Percentiles rank a stretch among this genome's conserved stretches.
These are phyloP conservation scores for Hyaloscypha bicolor DNA, from an alignment of 495 filamentous ascomycete species.

Conservation along the genomic window DNA sequence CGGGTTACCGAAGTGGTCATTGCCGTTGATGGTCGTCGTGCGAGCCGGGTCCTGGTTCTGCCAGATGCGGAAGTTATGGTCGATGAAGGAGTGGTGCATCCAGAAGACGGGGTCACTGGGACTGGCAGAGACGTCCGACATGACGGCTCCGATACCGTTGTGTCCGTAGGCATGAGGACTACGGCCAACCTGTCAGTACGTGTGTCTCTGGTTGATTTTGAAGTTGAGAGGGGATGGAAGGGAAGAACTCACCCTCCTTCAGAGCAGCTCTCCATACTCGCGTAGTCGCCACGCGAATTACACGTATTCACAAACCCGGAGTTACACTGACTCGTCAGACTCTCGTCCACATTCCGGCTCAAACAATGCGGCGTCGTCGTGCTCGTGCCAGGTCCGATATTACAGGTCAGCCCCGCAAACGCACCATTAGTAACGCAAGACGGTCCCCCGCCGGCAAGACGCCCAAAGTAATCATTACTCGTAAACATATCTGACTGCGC, in stretches of 20 bases:
- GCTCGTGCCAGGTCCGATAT: constrained; percentile 14
- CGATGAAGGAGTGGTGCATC: constrained; percentile 16
- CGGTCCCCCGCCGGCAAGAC: neutral
- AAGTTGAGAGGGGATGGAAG: neutral
- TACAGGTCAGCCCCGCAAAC: constrained; percentile 12
- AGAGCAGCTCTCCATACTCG: constrained; percentile 10
- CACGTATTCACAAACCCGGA: neutral
- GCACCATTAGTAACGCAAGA: constrained; percentile 2
- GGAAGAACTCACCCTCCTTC: constrained; percentile 8
- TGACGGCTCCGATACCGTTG: constrained; percentile 9
- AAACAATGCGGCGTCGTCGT: constrained; percentile 13
- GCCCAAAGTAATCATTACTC: neutral
- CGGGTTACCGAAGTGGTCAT: constrained; percentile 1
- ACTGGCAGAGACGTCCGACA: constrained; percentile 5
- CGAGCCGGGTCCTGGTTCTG: neutral
- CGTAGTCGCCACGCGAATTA: constrained; percentile 5
- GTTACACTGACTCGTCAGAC: constrained; percentile 7
- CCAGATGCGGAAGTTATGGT: constrained; percentile 17
- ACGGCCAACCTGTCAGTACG: neutral
- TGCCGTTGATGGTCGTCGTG: constrained; percentile 8
- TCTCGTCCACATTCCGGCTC: neutral
- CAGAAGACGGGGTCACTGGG: constrained; percentile 16
- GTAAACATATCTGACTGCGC: neutral
- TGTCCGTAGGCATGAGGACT: constrained; percentile 15
- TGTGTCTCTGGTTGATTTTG: neutral